These are phyloP conservation scores for Aethionema arabicum DNA, from an alignment of 345 rosid genomes.

Conservation along the genomic window DNA sequence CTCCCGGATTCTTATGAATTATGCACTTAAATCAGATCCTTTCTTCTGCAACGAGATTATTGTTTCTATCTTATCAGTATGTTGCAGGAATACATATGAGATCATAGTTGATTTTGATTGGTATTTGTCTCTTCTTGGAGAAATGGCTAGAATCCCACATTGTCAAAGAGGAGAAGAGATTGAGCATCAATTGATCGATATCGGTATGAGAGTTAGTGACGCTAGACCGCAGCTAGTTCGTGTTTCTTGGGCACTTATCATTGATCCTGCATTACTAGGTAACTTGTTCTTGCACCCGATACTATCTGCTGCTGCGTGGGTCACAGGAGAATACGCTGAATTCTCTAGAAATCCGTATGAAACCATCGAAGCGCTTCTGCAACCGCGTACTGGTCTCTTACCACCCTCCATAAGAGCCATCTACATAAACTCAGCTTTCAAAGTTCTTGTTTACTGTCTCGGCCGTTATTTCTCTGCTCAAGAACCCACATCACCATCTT, in stretches of 20 bases:
- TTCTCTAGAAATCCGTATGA: conserved; percentile 66
- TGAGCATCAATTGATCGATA: conserved; percentile 82
- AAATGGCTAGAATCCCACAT: conserved; percentile 81
- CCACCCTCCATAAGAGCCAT: conserved; percentile 61
- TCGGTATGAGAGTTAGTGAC: conserved; percentile 87
- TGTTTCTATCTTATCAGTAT: conserved; percentile 68
- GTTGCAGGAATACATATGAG: conserved; percentile 67
- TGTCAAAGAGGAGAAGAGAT: conserved; percentile 84
- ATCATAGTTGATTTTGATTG: conserved; percentile 82
- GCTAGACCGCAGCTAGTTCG: conserved; percentile 76
- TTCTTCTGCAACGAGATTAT: conserved; percentile 86
- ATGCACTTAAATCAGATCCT: conserved; percentile 85
- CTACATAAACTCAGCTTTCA: conserved; percentile 73
- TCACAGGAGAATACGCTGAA: conserved; percentile 81
- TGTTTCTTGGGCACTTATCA: conserved; percentile 67
- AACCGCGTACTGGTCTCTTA: conserved; percentile 84
- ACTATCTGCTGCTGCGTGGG: conserved; percentile 94
- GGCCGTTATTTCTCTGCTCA: conserved; percentile 41
- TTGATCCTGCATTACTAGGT: conserved; percentile 98
- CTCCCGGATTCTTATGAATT: conserved; percentile 71
- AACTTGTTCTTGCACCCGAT: conserved; percentile 70
- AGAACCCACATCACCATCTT: conserved; percentile 28
- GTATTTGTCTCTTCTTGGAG: conserved; percentile 88
- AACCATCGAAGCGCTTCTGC: conserved; percentile 75
- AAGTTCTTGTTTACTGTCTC: conserved; percentile 58